Evolutionary conservation across 129 eudicot genomes (phyloP), one percentile per base, ranked within the genome.

Genomic region (sunflower (Helianthus annuus)): DNA sequence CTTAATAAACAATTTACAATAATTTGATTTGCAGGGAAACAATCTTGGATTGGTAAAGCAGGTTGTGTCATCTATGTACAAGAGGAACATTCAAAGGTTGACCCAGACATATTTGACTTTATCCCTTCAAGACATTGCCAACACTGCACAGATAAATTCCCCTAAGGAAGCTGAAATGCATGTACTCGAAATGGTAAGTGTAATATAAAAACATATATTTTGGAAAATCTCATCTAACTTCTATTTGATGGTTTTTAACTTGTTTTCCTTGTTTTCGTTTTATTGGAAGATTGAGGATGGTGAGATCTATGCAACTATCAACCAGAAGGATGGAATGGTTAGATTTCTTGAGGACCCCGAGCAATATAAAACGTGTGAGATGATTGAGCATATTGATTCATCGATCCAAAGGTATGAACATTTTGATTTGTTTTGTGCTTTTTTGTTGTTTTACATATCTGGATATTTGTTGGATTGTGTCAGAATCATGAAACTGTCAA

Each of bases 271-370:
- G 40, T 79, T 62, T 51, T 42, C 36, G 7, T 70, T 72, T 38
- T 49, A 44, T 49, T 44, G 66, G 44, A 74, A 94, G 98, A 94
- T 94, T 52, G 91, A 90, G 76, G 96, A 90, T 72, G 93, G 98
- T 10, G 96, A 94, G 74, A 94, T 94, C 44, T 84, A 76, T 90
- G 98, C 98, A 48, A 83, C 88, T 73, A 94, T 94, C 42, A 94
- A 94, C 85, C 98, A 94, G 86, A 94, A 94, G 84, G 98, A 94
- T 84, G 98, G 98, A 68, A 94, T 94, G 98, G 98, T 94, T 80
- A 90, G 96, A 81, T 94, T 94, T 65, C 89, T 94, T 22, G 98
- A 94, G 86, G 98, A 94, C 67, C 98, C 96, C 4, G 98, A 94
- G 81, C 88, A 94, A 72, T 94, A 94, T 72, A 94, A 90, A 83